Evolutionary conservation across 306 rosid species (phyloP), one percentile per base, ranked within the genome.

Genomic region (Crotalaria pallida): DNA sequence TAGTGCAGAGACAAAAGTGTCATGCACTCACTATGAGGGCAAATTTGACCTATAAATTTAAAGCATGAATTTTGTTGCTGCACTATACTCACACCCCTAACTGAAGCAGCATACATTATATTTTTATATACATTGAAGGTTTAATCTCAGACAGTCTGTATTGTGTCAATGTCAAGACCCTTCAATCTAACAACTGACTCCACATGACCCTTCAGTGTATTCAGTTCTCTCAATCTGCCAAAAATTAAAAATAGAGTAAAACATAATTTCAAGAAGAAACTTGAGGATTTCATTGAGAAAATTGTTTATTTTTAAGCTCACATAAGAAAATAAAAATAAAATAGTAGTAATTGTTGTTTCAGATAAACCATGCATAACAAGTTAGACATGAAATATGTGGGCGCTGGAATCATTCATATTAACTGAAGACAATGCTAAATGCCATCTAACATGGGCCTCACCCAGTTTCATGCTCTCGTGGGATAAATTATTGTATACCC

Each of bases 111-210:
- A 45, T 44, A 19, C 38, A 67, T 16, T 2, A 18, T 18, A n/a
- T 0, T 27, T 3, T 27, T 33, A 45, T 65, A 24, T 26, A 23
- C 34, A 50, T 11, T 47, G 10, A 50, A 11, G 33, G 10, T 2
- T 5, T 9, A 51, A 65, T 65, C 74, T 68, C 66, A 88, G 58
- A 87, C 80, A 0, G 91, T 88, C 65, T 77, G 89, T 71, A 88
- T 91, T 4, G 91, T 75, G 63, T 84, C 77, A 24, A 90, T 84
- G 71, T 88, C 87, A 18, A 90, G 88, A 15, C 92, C 92, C 72
- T 91, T 91, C 27, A 80, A 7, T 73, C 86, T 85, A 77, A 88
- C 93, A 65, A 87, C 93, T 4, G 97, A 88, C 57, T 88, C 96
- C 23, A 91, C 93, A 65, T 74, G 96, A 12, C 93, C 97, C 76